Evolutionary conservation across 768 basidiomycete genomes (phyloP).

Genomic region (Trametes meyenii): DNA sequence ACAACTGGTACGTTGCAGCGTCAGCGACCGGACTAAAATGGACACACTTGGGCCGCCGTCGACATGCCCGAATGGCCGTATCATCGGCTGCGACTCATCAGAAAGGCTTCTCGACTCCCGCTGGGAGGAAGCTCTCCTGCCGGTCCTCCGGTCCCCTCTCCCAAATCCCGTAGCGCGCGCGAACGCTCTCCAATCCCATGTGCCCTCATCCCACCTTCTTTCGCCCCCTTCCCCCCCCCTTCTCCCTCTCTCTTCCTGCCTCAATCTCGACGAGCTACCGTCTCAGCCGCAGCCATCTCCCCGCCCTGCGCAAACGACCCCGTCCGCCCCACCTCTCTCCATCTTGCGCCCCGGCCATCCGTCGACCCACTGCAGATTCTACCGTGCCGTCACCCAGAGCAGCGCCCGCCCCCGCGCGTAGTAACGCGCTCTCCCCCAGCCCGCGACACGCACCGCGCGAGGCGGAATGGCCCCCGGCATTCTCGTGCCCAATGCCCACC

Average conservation of each 20-base stretch:
- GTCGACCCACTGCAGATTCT: background rate
- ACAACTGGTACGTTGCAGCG: no score
- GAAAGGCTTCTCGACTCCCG: no score
- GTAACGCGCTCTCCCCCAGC: background rate
- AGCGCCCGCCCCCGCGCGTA: background rate
- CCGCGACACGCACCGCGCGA: background rate
- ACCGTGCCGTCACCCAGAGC: background rate
- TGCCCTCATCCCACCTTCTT: background rate
- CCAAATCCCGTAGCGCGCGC: background rate
- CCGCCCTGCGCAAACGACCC: background rate
- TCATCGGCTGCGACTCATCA: no score
- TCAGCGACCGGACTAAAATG: no score
- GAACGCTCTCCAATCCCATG: background rate
- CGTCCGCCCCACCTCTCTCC: background rate
- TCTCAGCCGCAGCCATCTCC: background rate
- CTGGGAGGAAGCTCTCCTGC: background rate
- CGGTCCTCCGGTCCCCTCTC: background rate
- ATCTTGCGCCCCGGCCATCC: background rate
- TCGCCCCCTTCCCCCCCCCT: no score
- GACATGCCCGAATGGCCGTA: no score
- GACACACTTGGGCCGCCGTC: no score
- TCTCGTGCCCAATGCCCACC: constrained; percentile 2
- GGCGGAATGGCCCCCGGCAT: background rate
- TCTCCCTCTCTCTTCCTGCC: background rate
- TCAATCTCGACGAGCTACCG: background rate